These are phyloP conservation scores for Trypanosoma vivax DNA, from an alignment of 208 protist genomes.

Conservation along the genomic window DNA sequence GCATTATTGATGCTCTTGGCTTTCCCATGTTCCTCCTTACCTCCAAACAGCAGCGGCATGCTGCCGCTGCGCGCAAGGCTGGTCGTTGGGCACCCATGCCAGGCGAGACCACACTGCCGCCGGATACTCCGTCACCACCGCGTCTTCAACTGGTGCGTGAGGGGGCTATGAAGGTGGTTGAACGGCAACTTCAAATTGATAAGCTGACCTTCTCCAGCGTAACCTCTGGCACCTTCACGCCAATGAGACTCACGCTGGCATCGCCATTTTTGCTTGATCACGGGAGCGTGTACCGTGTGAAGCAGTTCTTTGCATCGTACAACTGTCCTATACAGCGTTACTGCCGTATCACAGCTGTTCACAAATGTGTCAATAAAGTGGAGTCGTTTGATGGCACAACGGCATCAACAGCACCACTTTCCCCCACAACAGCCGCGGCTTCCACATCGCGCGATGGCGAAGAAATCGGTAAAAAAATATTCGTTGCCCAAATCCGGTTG, in stretches of 20 bases:
- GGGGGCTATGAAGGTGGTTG: slow-evolving; percentile 12
- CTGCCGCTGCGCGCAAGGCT: slow-evolving; percentile 44
- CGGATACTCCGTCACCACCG: slow-evolving; percentile 24
- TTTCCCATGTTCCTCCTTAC: slow-evolving; percentile 74
- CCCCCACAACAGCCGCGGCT: not conserved
- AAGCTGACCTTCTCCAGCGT: slow-evolving; percentile 43
- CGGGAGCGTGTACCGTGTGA: slow-evolving; percentile 36
- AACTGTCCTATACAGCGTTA: slow-evolving; percentile 25
- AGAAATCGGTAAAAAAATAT: slow-evolving; percentile 20
- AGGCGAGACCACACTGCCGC: slow-evolving; percentile 10
- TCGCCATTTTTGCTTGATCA: slow-evolving; percentile 63
- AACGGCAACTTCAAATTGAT: slow-evolving; percentile 45
- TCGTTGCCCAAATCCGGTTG: slow-evolving; percentile 64
- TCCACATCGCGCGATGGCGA: not conserved
- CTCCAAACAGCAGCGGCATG: slow-evolving; percentile 74
- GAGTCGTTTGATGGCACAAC: not conserved
- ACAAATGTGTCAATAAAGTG: slow-evolving; percentile 14
- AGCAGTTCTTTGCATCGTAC: slow-evolving; percentile 49
- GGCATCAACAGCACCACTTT: not conserved
- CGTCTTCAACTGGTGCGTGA: slow-evolving; percentile 13
- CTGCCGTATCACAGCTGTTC: slow-evolving; percentile 31
- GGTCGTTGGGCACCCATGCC: slow-evolving; percentile 61
- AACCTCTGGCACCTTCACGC: slow-evolving; percentile 27
- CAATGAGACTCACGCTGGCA: slow-evolving; percentile 49
- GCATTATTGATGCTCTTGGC: slow-evolving; percentile 73